Evolutionary conservation across 2,329 filamentous ascomycete species (phyloP), one percentile per base, ranked within the genome.

Genomic region (Botrytis cinerea): DNA sequence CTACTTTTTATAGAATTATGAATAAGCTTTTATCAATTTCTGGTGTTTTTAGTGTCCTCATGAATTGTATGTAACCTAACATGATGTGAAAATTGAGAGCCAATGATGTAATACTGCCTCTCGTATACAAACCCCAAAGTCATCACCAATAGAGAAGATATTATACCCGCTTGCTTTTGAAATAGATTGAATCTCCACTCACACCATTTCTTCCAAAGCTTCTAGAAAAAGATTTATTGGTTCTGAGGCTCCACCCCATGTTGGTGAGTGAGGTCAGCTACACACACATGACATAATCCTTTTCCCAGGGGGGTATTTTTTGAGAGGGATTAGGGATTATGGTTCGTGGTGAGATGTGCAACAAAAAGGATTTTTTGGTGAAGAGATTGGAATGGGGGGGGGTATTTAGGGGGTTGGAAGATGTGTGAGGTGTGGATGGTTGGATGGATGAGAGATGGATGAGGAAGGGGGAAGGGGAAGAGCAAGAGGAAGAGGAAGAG

Each of bases 1-100:
- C 46, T 67, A 69, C n/a, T 32, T 57, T 38, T 68, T 54, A 68
- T 57, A 69, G 48, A 69, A 57, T 57, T 45, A 45, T 43, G n/a
- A 57, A 68, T 28, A 9, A 57, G n/a, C 14, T 68, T 43, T 57
- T 57, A 57, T 43, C 40, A 38, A 68, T 43, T 43, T 54, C 12
- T 40, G 14, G 6, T 68, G 35, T 18, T 18, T 32, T 32, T 57
- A 43, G 16, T n/a, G 22, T n/a, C 12, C 38, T 25, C 25, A 57
- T 57, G 38, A 43, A 18, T n/a, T 62, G 14, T 4, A 8, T 62
- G 14, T 4, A 8, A 38, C 38, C 38, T 8, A 57, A 57, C n/a
- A 57, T 57, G 38, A 40, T 61, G 59, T 62, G 35, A 28, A 4
- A 68, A 40, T 8, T 5, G 25, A 43, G 48, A 40, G 25, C n/a